Percentiles rank a stretch among this genome's conserved stretches.
Conservation (phyloP, 768 basidiomycete genomes). For the Sporobolomyces roseus region DNA sequence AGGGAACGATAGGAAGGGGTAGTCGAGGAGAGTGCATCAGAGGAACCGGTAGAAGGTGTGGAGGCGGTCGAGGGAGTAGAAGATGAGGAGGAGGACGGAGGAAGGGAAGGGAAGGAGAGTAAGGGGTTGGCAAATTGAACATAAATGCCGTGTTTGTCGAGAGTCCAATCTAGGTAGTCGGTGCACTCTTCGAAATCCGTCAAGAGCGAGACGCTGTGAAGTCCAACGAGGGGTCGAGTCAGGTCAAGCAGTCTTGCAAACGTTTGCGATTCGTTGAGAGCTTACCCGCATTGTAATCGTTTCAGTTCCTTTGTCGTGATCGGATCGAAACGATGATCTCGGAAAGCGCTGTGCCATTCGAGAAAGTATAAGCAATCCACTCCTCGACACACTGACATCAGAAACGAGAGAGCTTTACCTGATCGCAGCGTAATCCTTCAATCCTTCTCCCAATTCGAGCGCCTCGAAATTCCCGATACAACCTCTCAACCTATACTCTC, state of each 20-base stretch:
- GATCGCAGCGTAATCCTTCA: constrained; percentile 84
- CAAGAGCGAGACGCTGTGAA: constrained; percentile 74
- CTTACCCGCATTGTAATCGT: constrained; percentile 80
- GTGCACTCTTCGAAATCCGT: constrained; percentile 83
- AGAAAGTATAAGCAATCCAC: too few species aligned
- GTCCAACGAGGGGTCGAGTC: background rate
- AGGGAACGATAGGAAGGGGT: constrained; percentile 55
- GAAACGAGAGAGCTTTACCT: constrained; percentile 48
- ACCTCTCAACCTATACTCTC: constrained; percentile 67
- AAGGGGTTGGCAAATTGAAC: constrained; percentile 79
- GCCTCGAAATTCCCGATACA: constrained; percentile 93
- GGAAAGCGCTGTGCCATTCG: constrained; percentile 61
- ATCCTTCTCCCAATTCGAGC: constrained; percentile 65
- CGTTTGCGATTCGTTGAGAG: background rate
- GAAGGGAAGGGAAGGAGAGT: constrained; percentile 51
- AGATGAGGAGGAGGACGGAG: constrained; percentile 49
- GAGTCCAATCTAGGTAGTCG: constrained; percentile 85
- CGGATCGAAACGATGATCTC: constrained; percentile 75
- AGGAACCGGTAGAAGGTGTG: background rate
- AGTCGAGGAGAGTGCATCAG: constrained; percentile 2
- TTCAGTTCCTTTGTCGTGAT: constrained; percentile 74
- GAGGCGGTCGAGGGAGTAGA: constrained; percentile 53
- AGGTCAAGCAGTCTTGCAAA: background rate
- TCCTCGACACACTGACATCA: background rate
- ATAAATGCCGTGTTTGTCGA: constrained; percentile 87